Conservation (phyloP, 208 protist genomes). For the Trichomonas gallinae region DNA sequence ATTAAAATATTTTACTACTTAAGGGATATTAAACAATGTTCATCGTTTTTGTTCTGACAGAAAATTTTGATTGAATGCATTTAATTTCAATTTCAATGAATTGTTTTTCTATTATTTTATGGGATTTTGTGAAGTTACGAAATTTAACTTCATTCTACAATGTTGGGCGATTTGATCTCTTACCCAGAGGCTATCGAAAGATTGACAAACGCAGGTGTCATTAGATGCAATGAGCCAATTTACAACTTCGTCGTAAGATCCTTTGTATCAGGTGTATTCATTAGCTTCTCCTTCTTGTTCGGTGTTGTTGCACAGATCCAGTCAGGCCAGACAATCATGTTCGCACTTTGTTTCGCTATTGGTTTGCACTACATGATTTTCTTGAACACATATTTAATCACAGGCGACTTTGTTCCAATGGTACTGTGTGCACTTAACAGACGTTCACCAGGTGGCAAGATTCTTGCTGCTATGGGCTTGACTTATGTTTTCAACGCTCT, state of each 20-base stretch:
- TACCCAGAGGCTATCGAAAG: background rate
- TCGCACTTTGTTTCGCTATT: background rate
- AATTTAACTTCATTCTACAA: background rate
- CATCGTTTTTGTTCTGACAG: too few relatives aligned
- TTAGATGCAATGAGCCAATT: background rate
- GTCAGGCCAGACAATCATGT: background rate
- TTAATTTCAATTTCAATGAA: too few relatives aligned
- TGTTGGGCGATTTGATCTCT: background rate
- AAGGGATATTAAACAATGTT: too few relatives aligned
- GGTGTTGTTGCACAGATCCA: background rate
- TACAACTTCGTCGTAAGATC: background rate
- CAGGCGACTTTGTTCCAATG: background rate
- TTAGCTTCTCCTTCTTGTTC: background rate
- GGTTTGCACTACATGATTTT: background rate
- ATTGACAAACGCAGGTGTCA: background rate
- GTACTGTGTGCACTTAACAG: background rate
- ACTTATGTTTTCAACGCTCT: background rate
- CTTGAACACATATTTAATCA: background rate
- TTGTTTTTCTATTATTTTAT: too few relatives aligned
- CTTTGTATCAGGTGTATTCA: background rate
- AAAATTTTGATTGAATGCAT: too few relatives aligned
- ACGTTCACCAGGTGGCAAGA: background rate
- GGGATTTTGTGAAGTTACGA: too few relatives aligned
- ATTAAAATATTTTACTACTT: too few relatives aligned
- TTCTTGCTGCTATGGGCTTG: background rate